Percentiles rank a stretch among this genome's conserved stretches.
Conservation (phyloP, 768 basidiomycete genomes). For the Leucocoprinus birnbaumii region DNA sequence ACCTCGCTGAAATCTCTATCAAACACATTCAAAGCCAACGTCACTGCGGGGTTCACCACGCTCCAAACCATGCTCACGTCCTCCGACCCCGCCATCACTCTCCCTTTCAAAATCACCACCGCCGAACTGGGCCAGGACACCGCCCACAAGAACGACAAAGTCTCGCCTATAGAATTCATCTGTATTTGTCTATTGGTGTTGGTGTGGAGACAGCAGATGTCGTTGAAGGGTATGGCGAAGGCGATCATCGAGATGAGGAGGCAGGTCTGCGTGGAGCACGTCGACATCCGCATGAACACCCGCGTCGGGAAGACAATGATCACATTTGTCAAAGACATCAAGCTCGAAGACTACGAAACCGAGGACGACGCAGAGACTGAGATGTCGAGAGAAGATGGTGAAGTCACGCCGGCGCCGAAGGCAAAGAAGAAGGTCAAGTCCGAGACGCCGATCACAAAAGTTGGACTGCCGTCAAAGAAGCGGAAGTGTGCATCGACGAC, state of each 20-base stretch:
- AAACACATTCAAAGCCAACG: conserved; percentile 24
- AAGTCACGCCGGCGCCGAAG: too few relatives aligned
- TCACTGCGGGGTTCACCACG: conserved; percentile 42
- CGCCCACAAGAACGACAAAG: conserved; percentile 41
- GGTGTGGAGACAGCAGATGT: conserved; percentile 38
- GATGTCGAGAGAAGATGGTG: too few relatives aligned
- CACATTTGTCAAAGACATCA: conserved; percentile 42
- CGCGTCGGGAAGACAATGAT: conserved; percentile 54
- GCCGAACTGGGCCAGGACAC: conserved; percentile 19
- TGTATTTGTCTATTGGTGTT: conserved; percentile 52
- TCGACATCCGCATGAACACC: conserved; percentile 65
- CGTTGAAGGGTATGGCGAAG: conserved; percentile 35
- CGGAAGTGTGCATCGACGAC: too few relatives aligned
- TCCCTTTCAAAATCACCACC: not conserved
- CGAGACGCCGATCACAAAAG: too few relatives aligned
- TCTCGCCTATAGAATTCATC: conserved; percentile 72
- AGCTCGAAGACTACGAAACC: not conserved
- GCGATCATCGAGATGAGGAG: conserved; percentile 51
- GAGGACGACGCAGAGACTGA: conserved; percentile 16
- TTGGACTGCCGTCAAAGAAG: too few relatives aligned
- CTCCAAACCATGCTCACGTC: conserved; percentile 44
- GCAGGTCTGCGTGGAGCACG: conserved; percentile 49
- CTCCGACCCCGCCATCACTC: conserved; percentile 13
- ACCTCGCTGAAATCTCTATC: conserved; percentile 27
- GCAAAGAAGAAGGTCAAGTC: too few relatives aligned